Base-by-base conservation (phyloP, 768 basidiomycete species). In the Panaeolus papilionaceus region DNA sequence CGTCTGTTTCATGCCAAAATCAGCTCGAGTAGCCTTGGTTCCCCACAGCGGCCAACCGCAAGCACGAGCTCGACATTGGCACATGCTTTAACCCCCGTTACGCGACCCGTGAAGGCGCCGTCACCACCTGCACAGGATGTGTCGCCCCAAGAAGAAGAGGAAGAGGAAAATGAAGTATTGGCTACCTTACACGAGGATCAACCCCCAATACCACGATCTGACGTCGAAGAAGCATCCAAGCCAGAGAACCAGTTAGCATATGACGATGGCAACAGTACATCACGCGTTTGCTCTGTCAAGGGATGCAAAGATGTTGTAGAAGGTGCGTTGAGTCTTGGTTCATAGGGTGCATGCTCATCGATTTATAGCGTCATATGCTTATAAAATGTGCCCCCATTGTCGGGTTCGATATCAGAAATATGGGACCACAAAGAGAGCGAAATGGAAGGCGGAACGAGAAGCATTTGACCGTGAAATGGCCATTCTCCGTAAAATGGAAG, bases 391-490 rank as follows among this genome's bases (percentile, higher is more conserved):
- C 66, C 73, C 77, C 4, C 73, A 80, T 0, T 88, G 87, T 71
- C 79, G 87, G 26, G 75, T 78, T 38, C 79, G 85, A 9, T 87
- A 87, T 73, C 81, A 84, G 62, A 77, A 72, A 39, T 88, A 88
- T 65, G 86, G 86, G 0, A 84, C 75, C 62, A 87, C 85, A 1
- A 88, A 87, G 73, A 84, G 87, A 18, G 79, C 80, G 2, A 88
- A 87, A 69, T 84, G 83, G 84, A 85, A 82, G 71, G 76, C 78
- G 14, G 83, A 84, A 68, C 80, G 85, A 38, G 78, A 78, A 66
- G 77, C 78, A 14, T 81, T 79, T 14, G 77, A 84, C n/a, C 73
- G 75, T 0, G 83, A 84, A 67, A 73, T 86, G 64, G 75, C 78
- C 10, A 74, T 70, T 9, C 71, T 82, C 16, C 72, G 82, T 4